These are phyloP conservation scores for Vaccinium corymbosum DNA, from an alignment of 148 eudicot species.

Conservation along the genomic window DNA sequence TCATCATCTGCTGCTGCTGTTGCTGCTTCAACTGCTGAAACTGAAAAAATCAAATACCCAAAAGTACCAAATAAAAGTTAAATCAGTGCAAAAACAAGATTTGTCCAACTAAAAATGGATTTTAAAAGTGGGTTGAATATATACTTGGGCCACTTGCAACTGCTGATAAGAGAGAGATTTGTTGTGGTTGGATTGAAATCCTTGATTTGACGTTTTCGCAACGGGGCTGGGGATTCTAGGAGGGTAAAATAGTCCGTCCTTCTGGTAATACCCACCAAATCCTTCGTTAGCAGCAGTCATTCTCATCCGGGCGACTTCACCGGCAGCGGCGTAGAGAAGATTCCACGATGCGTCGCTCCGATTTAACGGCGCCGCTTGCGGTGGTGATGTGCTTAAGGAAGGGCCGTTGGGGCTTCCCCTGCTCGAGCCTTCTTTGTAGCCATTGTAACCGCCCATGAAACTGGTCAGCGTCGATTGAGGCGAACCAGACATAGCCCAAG, in stretches of 20 bases:
- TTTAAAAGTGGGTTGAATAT: neutral
- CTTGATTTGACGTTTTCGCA: slow-evolving; percentile 5
- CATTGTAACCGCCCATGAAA: slow-evolving; percentile 22
- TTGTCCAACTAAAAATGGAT: too few species aligned
- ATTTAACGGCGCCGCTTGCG: neutral
- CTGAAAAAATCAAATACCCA: slow-evolving; percentile 6
- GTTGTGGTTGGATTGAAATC: slow-evolving; percentile 19
- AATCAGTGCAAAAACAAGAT: too few species aligned
- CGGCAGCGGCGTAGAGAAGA: slow-evolving; percentile 54
- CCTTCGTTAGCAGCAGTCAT: slow-evolving; percentile 19
- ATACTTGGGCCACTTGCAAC: slow-evolving; percentile 30
- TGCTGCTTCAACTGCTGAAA: slow-evolving; percentile 40
- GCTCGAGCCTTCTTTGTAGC: slow-evolving; percentile 35
- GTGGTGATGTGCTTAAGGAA: slow-evolving; percentile 29
- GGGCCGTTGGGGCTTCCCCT: slow-evolving; percentile 37
- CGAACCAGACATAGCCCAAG: slow-evolving; percentile 39
- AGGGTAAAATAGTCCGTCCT: slow-evolving; percentile 19
- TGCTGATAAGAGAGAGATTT: slow-evolving; percentile 31
- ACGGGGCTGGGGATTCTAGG: slow-evolving; percentile 18
- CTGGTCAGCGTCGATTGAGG: slow-evolving; percentile 64
- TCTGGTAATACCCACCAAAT: slow-evolving; percentile 34
- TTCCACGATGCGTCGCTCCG: slow-evolving; percentile 30
- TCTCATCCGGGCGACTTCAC: slow-evolving; percentile 55
- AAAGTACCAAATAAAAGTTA: neutral
- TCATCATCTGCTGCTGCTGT: slow-evolving; percentile 35